Evolutionary conservation across 352 stramenopile genomes (phyloP).

Genomic region (Globisporangium takayamanum): DNA sequence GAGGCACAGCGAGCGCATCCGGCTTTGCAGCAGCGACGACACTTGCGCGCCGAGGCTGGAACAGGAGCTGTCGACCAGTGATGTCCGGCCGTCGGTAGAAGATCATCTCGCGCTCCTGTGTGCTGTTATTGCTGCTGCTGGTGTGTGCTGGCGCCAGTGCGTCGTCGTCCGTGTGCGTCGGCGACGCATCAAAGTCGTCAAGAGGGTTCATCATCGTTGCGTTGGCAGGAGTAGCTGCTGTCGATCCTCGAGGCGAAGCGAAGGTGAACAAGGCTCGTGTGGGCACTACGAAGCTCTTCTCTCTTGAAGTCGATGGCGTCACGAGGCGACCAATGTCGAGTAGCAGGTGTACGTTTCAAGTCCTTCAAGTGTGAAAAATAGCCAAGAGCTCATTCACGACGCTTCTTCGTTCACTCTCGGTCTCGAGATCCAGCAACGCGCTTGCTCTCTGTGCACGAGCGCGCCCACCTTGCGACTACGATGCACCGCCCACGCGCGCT

Average conservation of each 20-base stretch:
- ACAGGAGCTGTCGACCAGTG: slow-evolving; percentile 22
- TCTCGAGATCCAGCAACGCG: no score
- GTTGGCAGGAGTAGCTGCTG: background rate
- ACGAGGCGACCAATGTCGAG: no score
- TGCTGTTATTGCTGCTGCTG: background rate
- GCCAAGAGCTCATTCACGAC: background rate
- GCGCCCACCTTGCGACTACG: background rate
- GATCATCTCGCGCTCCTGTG: slow-evolving; percentile 27
- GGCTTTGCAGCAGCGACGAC: slow-evolving; percentile 1
- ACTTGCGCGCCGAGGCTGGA: slow-evolving; percentile 5
- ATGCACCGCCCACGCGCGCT: slow-evolving; percentile 15
- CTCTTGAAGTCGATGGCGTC: no score
- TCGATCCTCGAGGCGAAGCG: background rate
- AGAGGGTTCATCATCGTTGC: slow-evolving; percentile 31
- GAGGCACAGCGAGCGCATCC: slow-evolving; percentile 5
- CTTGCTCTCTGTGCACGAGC: background rate
- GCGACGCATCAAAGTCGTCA: slow-evolving; percentile 17
- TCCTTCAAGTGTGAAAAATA: no score
- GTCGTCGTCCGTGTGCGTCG: slow-evolving; percentile 5
- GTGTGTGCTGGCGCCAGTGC: background rate
- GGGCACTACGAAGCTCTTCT: no score
- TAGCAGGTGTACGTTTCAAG: no score
- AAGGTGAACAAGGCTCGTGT: no score
- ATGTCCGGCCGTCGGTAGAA: slow-evolving; percentile 46
- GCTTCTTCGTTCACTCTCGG: background rate